phyloP scores from a whole-genome alignment of 1,284 basidiomycete genomes.

The Apiotrichum brassicae region DNA sequence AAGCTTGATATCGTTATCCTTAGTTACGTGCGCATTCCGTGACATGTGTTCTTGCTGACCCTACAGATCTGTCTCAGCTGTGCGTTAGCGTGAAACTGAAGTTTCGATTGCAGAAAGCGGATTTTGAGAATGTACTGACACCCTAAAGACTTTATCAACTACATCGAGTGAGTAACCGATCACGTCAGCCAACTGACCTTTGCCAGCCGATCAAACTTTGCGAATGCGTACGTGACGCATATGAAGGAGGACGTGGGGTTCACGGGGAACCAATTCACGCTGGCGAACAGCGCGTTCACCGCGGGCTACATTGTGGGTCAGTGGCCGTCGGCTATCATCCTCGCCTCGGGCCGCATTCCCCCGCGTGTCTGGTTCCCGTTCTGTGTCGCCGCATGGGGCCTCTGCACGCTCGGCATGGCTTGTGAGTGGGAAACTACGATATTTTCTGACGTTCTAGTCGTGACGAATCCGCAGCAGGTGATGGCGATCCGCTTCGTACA shows the following conservation, averaged over 20 bases:
- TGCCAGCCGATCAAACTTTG: constrained; percentile 8
- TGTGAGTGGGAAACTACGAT: too few relatives aligned
- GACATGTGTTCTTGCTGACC: too few relatives aligned
- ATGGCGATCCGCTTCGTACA: constrained; percentile 32
- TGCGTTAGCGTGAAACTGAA: constrained; percentile 4
- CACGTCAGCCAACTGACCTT: not conserved
- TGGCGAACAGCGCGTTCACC: constrained; percentile 30
- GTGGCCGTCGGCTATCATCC: constrained; percentile 30
- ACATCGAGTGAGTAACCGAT: constrained; percentile 8
- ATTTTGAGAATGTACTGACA: not conserved
- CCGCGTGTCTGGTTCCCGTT: constrained; percentile 39
- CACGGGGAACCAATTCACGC: constrained; percentile 22
- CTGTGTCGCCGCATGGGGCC: constrained; percentile 31
- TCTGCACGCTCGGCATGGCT: constrained; percentile 22
- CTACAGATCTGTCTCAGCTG: constrained; percentile 24
- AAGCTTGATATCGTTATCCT: constrained; percentile 37
- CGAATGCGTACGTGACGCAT: constrained; percentile 29
- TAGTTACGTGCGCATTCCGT: constrained; percentile 20
- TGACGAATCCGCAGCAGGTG: constrained; percentile 24
- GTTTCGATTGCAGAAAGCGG: too few relatives aligned
- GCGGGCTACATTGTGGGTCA: constrained; percentile 38
- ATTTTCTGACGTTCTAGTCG: not conserved
- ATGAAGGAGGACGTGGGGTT: constrained; percentile 32
- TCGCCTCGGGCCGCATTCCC: constrained; percentile 32
- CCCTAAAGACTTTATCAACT: constrained; percentile 14